Evolutionary conservation across 2,329 filamentous ascomycete genomes (phyloP).

Genomic region (Cladobotryum protrusum): DNA sequence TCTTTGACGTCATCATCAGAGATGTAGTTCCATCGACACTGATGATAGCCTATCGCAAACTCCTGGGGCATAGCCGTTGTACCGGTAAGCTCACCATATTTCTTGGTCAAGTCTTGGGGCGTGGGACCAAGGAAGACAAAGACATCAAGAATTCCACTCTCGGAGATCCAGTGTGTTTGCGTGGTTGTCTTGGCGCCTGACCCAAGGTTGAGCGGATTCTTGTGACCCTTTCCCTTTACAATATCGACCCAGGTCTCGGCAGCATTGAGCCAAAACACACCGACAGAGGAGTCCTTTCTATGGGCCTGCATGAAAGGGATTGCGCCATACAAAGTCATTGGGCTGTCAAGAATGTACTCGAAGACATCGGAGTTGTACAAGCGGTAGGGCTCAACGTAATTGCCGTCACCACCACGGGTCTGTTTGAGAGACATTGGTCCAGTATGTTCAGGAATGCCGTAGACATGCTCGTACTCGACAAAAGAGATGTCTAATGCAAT

Average conservation of each 20-base stretch:
- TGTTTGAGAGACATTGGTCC: constrained; percentile 82
- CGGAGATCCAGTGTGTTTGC: constrained; percentile 94
- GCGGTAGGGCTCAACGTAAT: constrained; percentile 83
- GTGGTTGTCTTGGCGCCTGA: constrained; percentile 65
- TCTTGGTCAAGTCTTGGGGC: constrained; percentile 72
- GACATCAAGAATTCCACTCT: constrained; percentile 80
- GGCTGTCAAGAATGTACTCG: constrained; percentile 93
- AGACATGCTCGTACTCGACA: constrained; percentile 85
- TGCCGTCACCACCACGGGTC: constrained; percentile 80
- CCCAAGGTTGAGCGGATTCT: constrained; percentile 73
- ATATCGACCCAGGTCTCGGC: constrained; percentile 98
- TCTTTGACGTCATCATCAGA: constrained; percentile 96
- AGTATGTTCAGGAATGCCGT: constrained; percentile 88
- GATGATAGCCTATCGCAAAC: constrained; percentile 89
- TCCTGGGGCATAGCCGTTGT: constrained; percentile 87
- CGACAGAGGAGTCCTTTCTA: constrained; percentile 85
- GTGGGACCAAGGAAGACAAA: constrained; percentile 92
- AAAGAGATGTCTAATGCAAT: constrained; percentile 88
- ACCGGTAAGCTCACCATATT: constrained; percentile 85
- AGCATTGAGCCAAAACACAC: constrained; percentile 94
- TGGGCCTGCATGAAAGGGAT: constrained; percentile 99
- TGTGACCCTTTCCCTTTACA: constrained; percentile 66
- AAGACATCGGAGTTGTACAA: constrained; percentile 97
- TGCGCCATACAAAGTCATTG: constrained; percentile 96
- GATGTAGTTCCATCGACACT: constrained; percentile 98